Conservation (phyloP, 257 asterid genomes). For the Jacaranda mimosifolia region DNA sequence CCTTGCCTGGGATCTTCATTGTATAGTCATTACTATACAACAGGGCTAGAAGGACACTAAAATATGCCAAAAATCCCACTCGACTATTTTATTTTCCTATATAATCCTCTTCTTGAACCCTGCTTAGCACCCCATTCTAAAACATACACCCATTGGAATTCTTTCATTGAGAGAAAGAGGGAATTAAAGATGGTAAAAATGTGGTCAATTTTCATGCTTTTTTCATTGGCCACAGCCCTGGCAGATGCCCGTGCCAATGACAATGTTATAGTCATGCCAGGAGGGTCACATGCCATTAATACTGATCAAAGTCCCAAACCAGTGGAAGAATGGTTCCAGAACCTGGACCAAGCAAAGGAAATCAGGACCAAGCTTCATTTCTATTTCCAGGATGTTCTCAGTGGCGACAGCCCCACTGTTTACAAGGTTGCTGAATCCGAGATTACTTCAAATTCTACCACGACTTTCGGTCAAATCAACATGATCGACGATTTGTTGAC, state of each 20-base stretch:
- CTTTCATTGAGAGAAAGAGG: neutral
- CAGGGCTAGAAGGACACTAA: too few relatives aligned
- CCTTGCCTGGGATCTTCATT: too few relatives aligned
- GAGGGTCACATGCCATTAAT: neutral
- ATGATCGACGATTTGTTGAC: conserved; percentile 35
- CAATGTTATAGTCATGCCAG: neutral
- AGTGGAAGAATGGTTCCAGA: conserved; percentile 35
- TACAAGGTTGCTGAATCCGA: conserved; percentile 15
- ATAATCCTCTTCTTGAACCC: too few relatives aligned
- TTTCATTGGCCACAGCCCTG: neutral
- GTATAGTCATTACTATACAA: too few relatives aligned
- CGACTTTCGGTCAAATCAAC: neutral
- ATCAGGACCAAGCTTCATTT: conserved; percentile 34
- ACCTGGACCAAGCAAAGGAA: conserved; percentile 14
- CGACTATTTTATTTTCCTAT: too few relatives aligned
- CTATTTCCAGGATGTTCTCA: conserved; percentile 32
- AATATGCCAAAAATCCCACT: too few relatives aligned
- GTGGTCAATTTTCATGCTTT: neutral
- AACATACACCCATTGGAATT: neutral
- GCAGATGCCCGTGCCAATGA: neutral
- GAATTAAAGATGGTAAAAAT: neutral
- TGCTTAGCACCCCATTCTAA: too few relatives aligned
- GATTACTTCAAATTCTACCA: conserved; percentile 14
- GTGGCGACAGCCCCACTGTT: conserved; percentile 13
- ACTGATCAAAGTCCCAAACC: neutral